Evolutionary conservation across 306 rosid species (phyloP).

Genomic region (Elaeagnus macrophylla): DNA sequence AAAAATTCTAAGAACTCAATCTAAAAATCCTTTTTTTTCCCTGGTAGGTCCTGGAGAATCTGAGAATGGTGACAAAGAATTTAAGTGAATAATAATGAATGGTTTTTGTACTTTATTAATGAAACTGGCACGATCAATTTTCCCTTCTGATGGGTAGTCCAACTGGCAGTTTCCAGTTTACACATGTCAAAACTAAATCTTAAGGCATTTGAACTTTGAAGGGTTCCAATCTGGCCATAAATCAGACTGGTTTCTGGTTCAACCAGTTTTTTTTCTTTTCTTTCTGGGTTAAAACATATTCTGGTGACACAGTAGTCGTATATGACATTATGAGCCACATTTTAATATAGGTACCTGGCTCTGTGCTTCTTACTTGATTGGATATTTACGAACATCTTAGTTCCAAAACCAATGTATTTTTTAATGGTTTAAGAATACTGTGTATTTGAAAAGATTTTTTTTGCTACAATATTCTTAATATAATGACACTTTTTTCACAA

Average conservation of each 20-base stretch:
- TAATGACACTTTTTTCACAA: slow-evolving; percentile 11
- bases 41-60: background rate
- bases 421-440: background rate
- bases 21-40: background rate
- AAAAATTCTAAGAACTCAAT: background rate
- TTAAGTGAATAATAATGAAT: background rate
- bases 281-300: background rate
- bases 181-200: background rate
- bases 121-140: background rate
- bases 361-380: background rate
- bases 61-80: background rate
- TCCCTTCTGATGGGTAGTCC: background rate
- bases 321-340: background rate
- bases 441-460: no score
- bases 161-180: background rate
- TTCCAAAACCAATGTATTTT: background rate
- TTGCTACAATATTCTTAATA: background rate
- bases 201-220: background rate
- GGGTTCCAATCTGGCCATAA: background rate
- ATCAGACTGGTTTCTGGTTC: background rate
- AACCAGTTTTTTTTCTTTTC: no score
- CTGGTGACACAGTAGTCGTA: background rate
- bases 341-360: background rate
- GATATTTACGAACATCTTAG: background rate
- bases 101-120: background rate